Conservation (phyloP, 2,329 filamentous ascomycete species). For the Penicillium griseofulvum region DNA sequence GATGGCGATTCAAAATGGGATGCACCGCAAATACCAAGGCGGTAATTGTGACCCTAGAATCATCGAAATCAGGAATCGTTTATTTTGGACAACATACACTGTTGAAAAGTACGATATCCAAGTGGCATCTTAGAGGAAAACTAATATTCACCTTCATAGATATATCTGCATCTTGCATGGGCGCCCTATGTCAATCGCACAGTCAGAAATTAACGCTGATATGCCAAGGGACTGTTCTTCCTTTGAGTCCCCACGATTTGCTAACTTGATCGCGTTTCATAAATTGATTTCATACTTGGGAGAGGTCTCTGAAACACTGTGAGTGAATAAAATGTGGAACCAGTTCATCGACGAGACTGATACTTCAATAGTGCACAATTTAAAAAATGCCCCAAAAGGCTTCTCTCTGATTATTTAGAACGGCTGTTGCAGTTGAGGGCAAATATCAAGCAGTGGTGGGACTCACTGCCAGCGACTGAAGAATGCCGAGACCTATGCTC, state of each 20-base stretch:
- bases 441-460: conserved; percentile 41
- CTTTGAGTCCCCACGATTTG: conserved; percentile 42
- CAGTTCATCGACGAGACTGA: conserved; percentile 8
- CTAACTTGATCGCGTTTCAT: conserved; percentile 47
- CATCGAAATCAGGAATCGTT: conserved; percentile 53
- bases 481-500: conserved; percentile 41
- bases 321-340: conserved; percentile 17
- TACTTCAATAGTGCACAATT: conserved; percentile 33
- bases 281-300: conserved; percentile 42
- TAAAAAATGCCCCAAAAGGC: conserved; percentile 35
- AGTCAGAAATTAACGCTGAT: conserved; percentile 54
- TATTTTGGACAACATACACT: conserved; percentile 58
- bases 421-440: conserved; percentile 35
- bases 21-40: conserved; percentile 53
- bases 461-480: conserved; percentile 31
- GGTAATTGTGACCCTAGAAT: conserved; percentile 47
- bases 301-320: conserved; percentile 42
- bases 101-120: conserved; percentile 49
- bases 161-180: conserved; percentile 57
- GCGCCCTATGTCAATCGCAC: conserved; percentile 52
- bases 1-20: conserved; percentile 59
- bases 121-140: background rate
- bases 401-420: conserved; percentile 37
- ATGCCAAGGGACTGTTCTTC: conserved; percentile 47
- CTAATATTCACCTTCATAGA: conserved; percentile 27